phyloP scores from a whole-genome alignment of 2,329 filamentous ascomycete genomes.

The Verticillium nubilum region DNA sequence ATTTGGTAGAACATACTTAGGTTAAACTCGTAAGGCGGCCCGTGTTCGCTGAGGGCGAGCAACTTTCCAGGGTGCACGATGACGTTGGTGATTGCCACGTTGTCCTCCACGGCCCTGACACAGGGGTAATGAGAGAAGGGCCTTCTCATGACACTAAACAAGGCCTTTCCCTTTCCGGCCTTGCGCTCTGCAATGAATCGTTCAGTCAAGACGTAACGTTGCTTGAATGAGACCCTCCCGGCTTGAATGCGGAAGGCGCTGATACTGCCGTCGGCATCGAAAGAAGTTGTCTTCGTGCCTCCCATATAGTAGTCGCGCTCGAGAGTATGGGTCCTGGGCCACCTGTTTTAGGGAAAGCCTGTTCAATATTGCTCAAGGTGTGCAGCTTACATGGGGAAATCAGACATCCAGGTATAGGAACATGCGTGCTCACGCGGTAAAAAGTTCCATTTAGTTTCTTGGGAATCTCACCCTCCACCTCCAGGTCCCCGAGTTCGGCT shows the following conservation, averaged over 20 bases:
- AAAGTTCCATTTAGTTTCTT: slow-evolving; percentile 17
- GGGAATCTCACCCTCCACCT: slow-evolving; percentile 15
- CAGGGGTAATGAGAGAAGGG: slow-evolving; percentile 31
- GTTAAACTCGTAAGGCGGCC: slow-evolving; percentile 30
- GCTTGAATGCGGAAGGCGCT: slow-evolving; percentile 27
- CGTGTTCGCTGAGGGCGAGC: too few relatives aligned
- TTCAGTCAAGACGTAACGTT: slow-evolving; percentile 33
- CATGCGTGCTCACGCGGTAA: slow-evolving; percentile 6
- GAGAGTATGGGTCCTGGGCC: background rate
- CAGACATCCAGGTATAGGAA: too few relatives aligned
- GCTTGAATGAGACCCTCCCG: slow-evolving; percentile 26
- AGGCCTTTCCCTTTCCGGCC: background rate
- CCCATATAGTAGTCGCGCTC: slow-evolving; percentile 17
- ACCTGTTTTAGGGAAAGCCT: too few relatives aligned
- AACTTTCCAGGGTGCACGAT: too few relatives aligned
- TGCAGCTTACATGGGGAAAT: too few relatives aligned
- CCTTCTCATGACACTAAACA: slow-evolving; percentile 23
- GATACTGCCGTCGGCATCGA: slow-evolving; percentile 35
- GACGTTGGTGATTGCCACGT: slow-evolving; percentile 1
- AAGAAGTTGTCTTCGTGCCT: slow-evolving; percentile 14
- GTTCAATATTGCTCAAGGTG: too few relatives aligned
- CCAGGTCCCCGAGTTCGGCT: slow-evolving; percentile 8
- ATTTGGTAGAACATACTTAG: too few relatives aligned
- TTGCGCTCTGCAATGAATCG: slow-evolving; percentile 30
- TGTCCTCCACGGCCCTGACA: slow-evolving; percentile 24